Evolutionary conservation across 148 eudicot genomes (phyloP).

Genomic region (Dianthus caryophyllus): DNA sequence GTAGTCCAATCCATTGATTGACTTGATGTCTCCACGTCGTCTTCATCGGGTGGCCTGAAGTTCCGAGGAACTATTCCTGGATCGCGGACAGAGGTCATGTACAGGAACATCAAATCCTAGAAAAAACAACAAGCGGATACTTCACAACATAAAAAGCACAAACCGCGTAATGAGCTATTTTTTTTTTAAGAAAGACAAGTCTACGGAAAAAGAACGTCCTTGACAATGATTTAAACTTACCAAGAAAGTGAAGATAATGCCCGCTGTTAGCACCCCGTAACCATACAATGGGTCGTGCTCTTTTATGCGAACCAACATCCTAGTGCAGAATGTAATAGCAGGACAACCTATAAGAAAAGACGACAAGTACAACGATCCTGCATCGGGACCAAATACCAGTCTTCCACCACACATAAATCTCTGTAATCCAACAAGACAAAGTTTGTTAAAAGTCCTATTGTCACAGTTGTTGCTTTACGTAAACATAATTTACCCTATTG

Average conservation of each 20-base stretch:
- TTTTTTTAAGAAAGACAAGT: neutral
- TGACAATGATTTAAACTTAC: slow-evolving; percentile 30
- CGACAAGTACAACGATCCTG: slow-evolving; percentile 51
- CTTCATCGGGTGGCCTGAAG: slow-evolving; percentile 38
- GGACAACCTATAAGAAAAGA: slow-evolving; percentile 64
- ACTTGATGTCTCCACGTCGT: slow-evolving; percentile 27
- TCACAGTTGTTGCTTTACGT: too few species aligned
- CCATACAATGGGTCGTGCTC: slow-evolving; percentile 49
- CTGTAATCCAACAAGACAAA: slow-evolving; percentile 36
- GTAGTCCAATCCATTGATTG: slow-evolving; percentile 52
- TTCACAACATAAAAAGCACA: neutral
- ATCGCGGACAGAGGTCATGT: slow-evolving; percentile 60
- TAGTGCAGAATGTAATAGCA: slow-evolving; percentile 59
- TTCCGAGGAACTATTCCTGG: slow-evolving; percentile 88
- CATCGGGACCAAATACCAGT: slow-evolving; percentile 86
- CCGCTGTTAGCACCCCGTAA: slow-evolving; percentile 42
- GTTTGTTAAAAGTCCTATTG: too few species aligned
- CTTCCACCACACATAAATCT: slow-evolving; percentile 87
- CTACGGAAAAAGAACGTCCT: neutral
- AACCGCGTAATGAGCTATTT: neutral
- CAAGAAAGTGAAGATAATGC: slow-evolving; percentile 53
- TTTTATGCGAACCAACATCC: slow-evolving; percentile 42
- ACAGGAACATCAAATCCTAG: slow-evolving; percentile 70
- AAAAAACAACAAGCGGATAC: neutral
- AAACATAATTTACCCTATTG: too few species aligned